A percentile compares a stretch with the other conserved stretches of the same genome.
phyloP scores from a whole-genome alignment of 1,139 yeast species.

The Komagataea norvegica region DNA sequence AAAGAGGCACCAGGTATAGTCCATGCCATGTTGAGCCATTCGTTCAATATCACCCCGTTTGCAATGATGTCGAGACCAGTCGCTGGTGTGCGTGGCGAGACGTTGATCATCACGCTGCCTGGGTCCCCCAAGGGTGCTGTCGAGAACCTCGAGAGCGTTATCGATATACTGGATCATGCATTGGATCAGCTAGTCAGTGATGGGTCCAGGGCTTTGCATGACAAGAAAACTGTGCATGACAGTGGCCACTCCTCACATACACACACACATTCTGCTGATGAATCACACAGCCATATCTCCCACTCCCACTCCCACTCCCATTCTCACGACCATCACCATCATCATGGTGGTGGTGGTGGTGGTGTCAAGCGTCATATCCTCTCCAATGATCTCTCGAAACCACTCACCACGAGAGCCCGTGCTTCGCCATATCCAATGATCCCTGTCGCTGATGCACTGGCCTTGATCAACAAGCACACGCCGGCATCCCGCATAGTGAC shows the following conservation, averaged over 20 bases:
- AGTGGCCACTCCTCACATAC: too few relatives aligned
- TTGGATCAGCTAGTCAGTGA: constrained; percentile 32
- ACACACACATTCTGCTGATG: constrained; percentile 1
- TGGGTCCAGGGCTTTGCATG: constrained; percentile 36
- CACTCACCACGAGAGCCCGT: constrained; percentile 39
- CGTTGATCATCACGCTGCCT: constrained; percentile 41
- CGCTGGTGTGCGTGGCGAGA: constrained; percentile 36
- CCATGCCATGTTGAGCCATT: constrained; percentile 39
- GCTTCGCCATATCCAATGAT: constrained; percentile 44
- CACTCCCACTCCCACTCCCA: constrained; percentile 9
- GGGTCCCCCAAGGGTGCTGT: constrained; percentile 46
- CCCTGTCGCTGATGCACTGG: constrained; percentile 36
- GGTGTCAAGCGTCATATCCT: constrained; percentile 21
- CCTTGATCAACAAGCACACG: constrained; percentile 27
- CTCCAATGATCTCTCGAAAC: constrained; percentile 32
- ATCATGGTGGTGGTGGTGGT: constrained; percentile 13
- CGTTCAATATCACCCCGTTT: constrained; percentile 38
- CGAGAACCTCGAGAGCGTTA: constrained; percentile 38
- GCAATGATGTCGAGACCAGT: constrained; percentile 45
- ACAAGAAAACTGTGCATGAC: constrained; percentile 1
- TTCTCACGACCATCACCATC: constrained; percentile 20
- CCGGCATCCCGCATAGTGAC: constrained; percentile 23
- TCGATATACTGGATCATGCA: constrained; percentile 38
- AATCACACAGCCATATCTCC: constrained; percentile 13
- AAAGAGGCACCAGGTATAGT: constrained; percentile 43